A percentile compares a stretch with the other conserved stretches of the same genome.
These are phyloP conservation scores for Pseudomassariella vexata DNA, from an alignment of 2,329 filamentous ascomycete genomes.

Conservation along the genomic window DNA sequence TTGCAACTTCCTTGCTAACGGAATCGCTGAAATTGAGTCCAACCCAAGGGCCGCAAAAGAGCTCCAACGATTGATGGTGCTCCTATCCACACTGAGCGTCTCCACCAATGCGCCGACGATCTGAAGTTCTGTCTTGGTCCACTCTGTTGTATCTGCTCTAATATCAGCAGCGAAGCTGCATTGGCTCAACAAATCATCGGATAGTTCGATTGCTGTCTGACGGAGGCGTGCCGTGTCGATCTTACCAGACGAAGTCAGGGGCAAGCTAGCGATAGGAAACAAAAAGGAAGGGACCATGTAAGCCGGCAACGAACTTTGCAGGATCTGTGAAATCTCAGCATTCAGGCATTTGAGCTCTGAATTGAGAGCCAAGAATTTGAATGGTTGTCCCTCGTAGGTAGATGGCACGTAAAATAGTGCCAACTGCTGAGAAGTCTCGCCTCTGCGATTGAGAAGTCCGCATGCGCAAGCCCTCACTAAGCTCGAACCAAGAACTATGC, in stretches of 20 bases:
- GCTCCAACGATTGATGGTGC: slow-evolving; percentile 53
- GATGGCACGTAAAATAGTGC: slow-evolving; percentile 63
- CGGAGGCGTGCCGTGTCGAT: slow-evolving; percentile 55
- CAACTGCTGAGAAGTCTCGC: slow-evolving; percentile 44
- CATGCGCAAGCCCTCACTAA: slow-evolving; percentile 58
- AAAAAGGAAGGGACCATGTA: slow-evolving; percentile 80
- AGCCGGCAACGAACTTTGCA: slow-evolving; percentile 53
- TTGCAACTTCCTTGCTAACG: slow-evolving; percentile 54
- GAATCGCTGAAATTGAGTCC: slow-evolving; percentile 78
- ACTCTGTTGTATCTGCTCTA: slow-evolving; percentile 29
- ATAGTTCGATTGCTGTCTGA: slow-evolving; percentile 39
- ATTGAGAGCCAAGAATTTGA: slow-evolving; percentile 31
- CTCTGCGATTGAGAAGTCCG: slow-evolving; percentile 44
- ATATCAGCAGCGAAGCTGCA: slow-evolving; percentile 22
- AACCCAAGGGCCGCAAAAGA: slow-evolving; percentile 76
- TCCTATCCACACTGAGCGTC: slow-evolving; percentile 37
- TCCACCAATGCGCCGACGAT: slow-evolving; percentile 51
- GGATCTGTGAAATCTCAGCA: slow-evolving; percentile 42
- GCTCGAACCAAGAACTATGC: slow-evolving; percentile 45
- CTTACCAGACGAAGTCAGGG: slow-evolving; percentile 71
- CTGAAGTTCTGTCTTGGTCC: slow-evolving; percentile 48
- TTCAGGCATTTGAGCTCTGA: slow-evolving; percentile 24
- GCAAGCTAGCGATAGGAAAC: slow-evolving; percentile 63
- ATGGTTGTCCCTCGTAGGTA: slow-evolving; percentile 14
- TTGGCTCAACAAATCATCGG: slow-evolving; percentile 35